Evolutionary conservation across 2,329 filamentous ascomycete species (phyloP), one percentile per base, ranked within the genome.

Genomic region (Fusarium drepaniforme): DNA sequence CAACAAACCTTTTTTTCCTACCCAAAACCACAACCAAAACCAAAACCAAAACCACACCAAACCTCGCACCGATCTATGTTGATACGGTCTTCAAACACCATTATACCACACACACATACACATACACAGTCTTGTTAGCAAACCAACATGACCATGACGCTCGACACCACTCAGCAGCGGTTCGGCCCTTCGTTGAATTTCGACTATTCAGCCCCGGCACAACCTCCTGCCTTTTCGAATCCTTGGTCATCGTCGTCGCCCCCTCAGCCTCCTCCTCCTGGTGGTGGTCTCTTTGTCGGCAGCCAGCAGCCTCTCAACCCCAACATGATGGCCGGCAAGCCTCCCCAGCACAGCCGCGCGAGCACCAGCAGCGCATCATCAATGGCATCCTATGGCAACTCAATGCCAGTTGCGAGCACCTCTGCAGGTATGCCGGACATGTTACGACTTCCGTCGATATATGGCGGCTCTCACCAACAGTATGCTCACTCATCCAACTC

Each of bases 141-240:
- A 70, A 66, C 77, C 86, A 91, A 84, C 84, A 98, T 98, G 95
- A 97, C 95, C 86, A 97, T 98, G 95, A 94, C 96, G 84, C 91
- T 98, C 88, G 95, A 98, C 87, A 91, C 92, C 81, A 94, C 95
- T 84, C 95, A 96, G 86, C 94, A 92, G 87, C 91, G 91, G 83
- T 94, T 93, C 86, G 94, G 90, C 81, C 90, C 89, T 81, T 85
- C 89, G 82, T 85, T 97, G 87, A 91, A 91, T 84, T 97, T 96
- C 88, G 94, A 96, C 83, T 95, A 94, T 84, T 84, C 87, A 70
- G 83, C 85, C 40, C 82, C 83, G 77, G 73, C 71, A 82, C 88
- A 80, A 82, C 89, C 87, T 81, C 88, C 85, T 91, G 93, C 97
- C 75, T 98, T 98, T 87, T 95, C 93, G 80, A 97, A 98, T 84